Evolutionary conservation across 345 rosid genomes (phyloP).

Genomic region (Heritiera fomes): DNA sequence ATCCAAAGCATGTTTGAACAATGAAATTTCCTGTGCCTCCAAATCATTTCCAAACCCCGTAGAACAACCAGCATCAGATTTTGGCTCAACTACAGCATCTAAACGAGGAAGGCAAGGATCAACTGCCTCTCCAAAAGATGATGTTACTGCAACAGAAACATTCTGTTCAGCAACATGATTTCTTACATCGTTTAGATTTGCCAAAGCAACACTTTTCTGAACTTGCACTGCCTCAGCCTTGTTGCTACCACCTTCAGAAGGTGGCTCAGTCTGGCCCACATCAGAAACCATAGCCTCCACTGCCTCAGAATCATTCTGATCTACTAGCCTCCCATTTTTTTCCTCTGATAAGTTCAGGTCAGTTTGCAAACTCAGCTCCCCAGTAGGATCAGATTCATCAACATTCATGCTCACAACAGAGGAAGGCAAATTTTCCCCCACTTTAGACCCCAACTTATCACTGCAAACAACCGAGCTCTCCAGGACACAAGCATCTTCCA

Average conservation of each 20-base stretch:
- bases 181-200: slow-evolving; percentile 31
- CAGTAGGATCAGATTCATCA: slow-evolving; percentile 33
- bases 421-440: slow-evolving; percentile 40
- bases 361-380: slow-evolving; percentile 32
- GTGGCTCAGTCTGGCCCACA: slow-evolving; percentile 30
- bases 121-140: slow-evolving; percentile 17
- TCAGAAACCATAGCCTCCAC: slow-evolving; percentile 33
- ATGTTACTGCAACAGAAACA: slow-evolving; percentile 34
- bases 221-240: slow-evolving; percentile 29
- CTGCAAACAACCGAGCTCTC: slow-evolving; percentile 51
- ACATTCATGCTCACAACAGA: slow-evolving; percentile 34
- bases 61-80: slow-evolving; percentile 31
- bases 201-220: slow-evolving; percentile 34
- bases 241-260: slow-evolving; percentile 27
- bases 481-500: slow-evolving; percentile 61
- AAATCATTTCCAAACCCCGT: slow-evolving; percentile 30
- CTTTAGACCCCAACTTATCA: slow-evolving; percentile 44
- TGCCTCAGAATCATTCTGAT: slow-evolving; percentile 34
- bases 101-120: slow-evolving; percentile 33
- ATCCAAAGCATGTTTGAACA: slow-evolving; percentile 26
- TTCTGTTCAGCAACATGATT: slow-evolving; percentile 21
- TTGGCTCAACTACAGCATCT: slow-evolving; percentile 32
- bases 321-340: slow-evolving; percentile 30
- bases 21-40: slow-evolving; percentile 22
- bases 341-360: slow-evolving; percentile 38